These are phyloP conservation scores for Centaurea solstitialis DNA, from an alignment of 129 eudicot species.

Conservation along the genomic window DNA sequence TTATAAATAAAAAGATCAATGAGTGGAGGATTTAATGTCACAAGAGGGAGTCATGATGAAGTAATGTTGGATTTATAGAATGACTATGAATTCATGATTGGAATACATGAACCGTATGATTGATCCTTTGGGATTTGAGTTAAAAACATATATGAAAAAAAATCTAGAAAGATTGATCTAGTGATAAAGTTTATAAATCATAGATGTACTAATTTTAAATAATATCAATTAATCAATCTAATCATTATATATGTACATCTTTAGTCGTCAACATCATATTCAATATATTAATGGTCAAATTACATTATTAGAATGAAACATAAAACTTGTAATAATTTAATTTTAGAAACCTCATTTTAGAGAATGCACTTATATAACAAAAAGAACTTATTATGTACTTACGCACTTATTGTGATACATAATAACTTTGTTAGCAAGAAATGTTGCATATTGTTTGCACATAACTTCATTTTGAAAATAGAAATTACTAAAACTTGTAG, in stretches of 20 bases:
- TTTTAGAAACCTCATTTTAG: no score
- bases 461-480: neutral
- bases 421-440: neutral
- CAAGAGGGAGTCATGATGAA: constrained; percentile 35
- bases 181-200: neutral
- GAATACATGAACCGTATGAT: constrained; percentile 40
- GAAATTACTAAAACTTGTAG: neutral
- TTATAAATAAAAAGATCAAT: neutral
- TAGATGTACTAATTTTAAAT: neutral
- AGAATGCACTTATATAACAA: no score
- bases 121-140: constrained; percentile 24
- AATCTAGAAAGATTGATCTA: neutral
- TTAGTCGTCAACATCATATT: neutral
- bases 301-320: no score
- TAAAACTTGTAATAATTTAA: no score
- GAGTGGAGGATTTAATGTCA: constrained; percentile 33
- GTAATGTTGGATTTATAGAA: constrained; percentile 40
- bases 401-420: neutral
- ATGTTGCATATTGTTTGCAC: neutral
- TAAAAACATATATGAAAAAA: neutral
- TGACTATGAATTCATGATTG: constrained; percentile 37
- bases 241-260: neutral
- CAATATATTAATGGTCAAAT: neutral
- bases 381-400: no score
- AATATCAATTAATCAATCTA: no score